phyloP scores from a whole-genome alignment of 495 filamentous ascomycete genomes.

The Hyaloscypha bicolor region DNA sequence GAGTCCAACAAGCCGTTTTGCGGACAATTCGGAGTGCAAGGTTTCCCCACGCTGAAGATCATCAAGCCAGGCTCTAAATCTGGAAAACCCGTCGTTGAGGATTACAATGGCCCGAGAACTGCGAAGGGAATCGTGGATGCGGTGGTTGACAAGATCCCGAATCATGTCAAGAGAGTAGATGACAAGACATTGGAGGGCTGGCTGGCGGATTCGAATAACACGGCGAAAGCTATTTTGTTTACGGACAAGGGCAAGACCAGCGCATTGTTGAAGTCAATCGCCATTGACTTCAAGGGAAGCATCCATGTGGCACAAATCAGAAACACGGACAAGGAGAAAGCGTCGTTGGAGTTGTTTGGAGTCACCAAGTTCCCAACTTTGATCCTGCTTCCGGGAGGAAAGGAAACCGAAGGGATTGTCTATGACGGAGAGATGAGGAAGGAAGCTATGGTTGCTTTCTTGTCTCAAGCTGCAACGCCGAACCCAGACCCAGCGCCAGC shows the following conservation, averaged over 20 bases:
- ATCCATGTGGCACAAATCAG: constrained; percentile 84
- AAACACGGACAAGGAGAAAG: constrained; percentile 67
- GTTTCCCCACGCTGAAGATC: constrained; percentile 97
- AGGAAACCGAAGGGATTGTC: constrained; percentile 63
- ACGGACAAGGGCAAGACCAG: constrained; percentile 91
- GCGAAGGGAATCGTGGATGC: constrained; percentile 88
- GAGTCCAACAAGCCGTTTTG: constrained; percentile 92
- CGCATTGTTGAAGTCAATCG: constrained; percentile 78
- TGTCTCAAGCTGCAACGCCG: constrained; percentile 73
- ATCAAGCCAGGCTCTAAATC: constrained; percentile 81
- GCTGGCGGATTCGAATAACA: constrained; percentile 69
- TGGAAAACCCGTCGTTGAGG: constrained; percentile 84
- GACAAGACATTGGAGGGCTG: constrained; percentile 81
- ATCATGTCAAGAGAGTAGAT: constrained; percentile 80
- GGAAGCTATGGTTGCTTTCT: constrained; percentile 76
- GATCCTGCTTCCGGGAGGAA: constrained; percentile 75
- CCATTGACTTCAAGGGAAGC: constrained; percentile 86
- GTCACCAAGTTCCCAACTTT: constrained; percentile 78
- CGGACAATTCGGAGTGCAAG: constrained; percentile 84
- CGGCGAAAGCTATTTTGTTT: constrained; percentile 88
- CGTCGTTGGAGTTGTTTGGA: constrained; percentile 71
- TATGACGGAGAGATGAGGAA: constrained; percentile 91
- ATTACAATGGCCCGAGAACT: constrained; percentile 83
- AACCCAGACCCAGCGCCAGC: constrained; percentile 70
- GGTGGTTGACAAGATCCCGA: constrained; percentile 84